Conservation (phyloP, 2,329 filamentous ascomycete species). For the Aspergillus viridinutans region DNA sequence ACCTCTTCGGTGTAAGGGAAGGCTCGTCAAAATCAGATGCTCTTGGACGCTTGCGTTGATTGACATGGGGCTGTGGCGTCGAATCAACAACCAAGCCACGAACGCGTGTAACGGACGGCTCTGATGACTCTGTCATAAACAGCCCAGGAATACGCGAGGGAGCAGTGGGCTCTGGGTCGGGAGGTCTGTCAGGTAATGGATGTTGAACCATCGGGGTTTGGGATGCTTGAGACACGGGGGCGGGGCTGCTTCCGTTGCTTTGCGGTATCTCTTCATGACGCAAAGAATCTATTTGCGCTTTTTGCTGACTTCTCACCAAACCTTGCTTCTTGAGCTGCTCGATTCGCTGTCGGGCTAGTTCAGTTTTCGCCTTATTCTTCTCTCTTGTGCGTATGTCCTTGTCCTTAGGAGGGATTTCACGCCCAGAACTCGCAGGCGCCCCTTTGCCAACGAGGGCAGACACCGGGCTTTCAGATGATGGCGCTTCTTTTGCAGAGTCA, state of each 20-base stretch:
- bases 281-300: conserved; percentile 11
- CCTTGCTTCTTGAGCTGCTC: conserved; percentile 63
- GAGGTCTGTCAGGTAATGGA: conserved; percentile 36
- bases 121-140: conserved; percentile 41
- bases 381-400: conserved; percentile 32
- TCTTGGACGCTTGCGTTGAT: conserved; percentile 55
- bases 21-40: conserved; percentile 68
- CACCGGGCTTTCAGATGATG: conserved; percentile 5
- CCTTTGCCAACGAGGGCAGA: conserved; percentile 6
- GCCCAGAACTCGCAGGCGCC: conserved; percentile 1
- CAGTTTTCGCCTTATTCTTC: conserved; percentile 64
- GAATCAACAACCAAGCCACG: conserved; percentile 15
- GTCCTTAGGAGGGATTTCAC: conserved; percentile 16
- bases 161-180: conserved; percentile 23
- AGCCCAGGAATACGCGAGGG: conserved; percentile 49
- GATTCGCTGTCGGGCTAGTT: conserved; percentile 72
- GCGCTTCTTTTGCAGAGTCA: conserved; percentile 9
- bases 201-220: conserved; percentile 24
- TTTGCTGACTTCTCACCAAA: conserved; percentile 38
- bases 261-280: conserved; percentile 6
- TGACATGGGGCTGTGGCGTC: conserved; percentile 18
- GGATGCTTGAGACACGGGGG: conserved; percentile 3
- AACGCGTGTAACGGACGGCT: conserved; percentile 6
- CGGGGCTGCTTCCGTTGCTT: conserved; percentile 1
- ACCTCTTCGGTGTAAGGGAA: conserved; percentile 51